Evolutionary conservation across 345 rosid species (phyloP).

Genomic region (Eucalyptus curtisii): DNA sequence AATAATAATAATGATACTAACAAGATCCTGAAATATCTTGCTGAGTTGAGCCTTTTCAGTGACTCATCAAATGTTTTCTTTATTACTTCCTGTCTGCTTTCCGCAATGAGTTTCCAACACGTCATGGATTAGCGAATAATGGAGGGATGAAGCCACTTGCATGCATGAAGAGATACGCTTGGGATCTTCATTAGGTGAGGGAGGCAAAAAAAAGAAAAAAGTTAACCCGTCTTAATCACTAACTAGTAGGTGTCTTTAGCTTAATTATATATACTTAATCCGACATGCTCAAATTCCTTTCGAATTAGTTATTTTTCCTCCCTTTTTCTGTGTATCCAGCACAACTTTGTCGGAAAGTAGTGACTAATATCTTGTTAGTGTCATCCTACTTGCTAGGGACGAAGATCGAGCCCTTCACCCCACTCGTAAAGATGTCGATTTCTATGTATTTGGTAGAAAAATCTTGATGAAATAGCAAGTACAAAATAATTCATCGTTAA

Average conservation of each 20-base stretch:
- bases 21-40: neutral
- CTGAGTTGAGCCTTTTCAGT: neutral
- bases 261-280: neutral
- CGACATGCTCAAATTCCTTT: neutral
- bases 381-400: neutral
- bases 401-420: neutral
- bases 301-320: neutral
- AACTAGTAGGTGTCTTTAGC: neutral
- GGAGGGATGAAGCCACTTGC: neutral
- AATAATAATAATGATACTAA: no score
- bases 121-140: neutral
- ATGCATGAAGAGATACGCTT: neutral
- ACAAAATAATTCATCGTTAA: neutral
- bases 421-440: neutral
- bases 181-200: neutral
- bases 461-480: neutral
- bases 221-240: neutral
- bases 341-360: neutral
- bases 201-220: neutral
- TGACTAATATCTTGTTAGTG: neutral
- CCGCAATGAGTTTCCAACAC: neutral
- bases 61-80: neutral
- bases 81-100: neutral
- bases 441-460: neutral
- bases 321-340: neutral